Percentiles rank a stretch among this genome's conserved stretches.
phyloP scores from a whole-genome alignment of 2,329 filamentous ascomycete species.

The Penicillium glabrum region DNA sequence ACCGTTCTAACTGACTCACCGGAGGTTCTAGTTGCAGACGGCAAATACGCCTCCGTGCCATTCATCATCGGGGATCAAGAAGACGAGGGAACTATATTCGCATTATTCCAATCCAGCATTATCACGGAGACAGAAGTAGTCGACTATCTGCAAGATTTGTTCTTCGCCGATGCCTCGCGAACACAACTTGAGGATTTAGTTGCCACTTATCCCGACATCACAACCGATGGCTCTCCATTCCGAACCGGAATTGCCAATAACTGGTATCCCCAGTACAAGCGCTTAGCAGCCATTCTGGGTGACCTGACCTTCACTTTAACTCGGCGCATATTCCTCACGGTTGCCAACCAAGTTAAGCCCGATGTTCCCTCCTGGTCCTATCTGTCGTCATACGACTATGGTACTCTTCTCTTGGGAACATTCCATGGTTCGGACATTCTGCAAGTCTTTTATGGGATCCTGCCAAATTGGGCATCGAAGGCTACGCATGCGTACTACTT shows the following conservation, averaged over 20 bases:
- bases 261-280: conserved; percentile 75
- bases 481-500: conserved; percentile 69
- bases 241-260: conserved; percentile 68
- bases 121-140: conserved; percentile 60
- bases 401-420: conserved; percentile 70
- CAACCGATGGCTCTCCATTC: conserved; percentile 68
- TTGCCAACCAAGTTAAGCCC: conserved; percentile 50
- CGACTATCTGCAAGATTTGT: conserved; percentile 60
- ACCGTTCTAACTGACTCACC: conserved; percentile 61
- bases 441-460: conserved; percentile 66
- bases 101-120: conserved; percentile 68
- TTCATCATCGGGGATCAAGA: conserved; percentile 73
- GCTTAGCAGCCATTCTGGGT: conserved; percentile 71
- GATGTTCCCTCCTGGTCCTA: conserved; percentile 71
- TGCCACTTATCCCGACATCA: conserved; percentile 59
- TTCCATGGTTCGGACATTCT: conserved; percentile 72
- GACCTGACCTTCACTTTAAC: conserved; percentile 74
- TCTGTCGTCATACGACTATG: conserved; percentile 69
- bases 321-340: conserved; percentile 63
- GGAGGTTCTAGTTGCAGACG: conserved; percentile 55
- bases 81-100: conserved; percentile 76
- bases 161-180: conserved; percentile 59
- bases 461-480: conserved; percentile 61
- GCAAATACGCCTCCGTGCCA: conserved; percentile 60
- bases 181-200: conserved; percentile 58